Conservation (phyloP, 2,329 filamentous ascomycete species). For the Coniochaeta hoffmannii region DNA sequence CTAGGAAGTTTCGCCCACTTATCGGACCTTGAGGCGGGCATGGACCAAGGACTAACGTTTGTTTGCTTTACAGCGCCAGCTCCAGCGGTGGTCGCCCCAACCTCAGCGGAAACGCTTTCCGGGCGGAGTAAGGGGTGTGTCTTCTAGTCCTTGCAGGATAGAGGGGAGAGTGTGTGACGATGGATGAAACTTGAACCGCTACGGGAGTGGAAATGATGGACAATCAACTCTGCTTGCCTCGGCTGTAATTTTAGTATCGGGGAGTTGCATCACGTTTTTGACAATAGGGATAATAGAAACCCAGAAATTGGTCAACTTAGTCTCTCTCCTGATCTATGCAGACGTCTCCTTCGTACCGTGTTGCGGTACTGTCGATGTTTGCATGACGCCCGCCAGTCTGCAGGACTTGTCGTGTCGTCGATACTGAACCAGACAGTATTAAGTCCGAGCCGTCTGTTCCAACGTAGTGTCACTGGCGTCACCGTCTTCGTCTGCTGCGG, state of each 20-base stretch:
- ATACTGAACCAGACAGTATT: not conserved
- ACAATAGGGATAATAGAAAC: conserved; percentile 1
- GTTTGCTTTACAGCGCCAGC: conserved; percentile 9
- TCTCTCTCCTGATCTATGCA: not conserved
- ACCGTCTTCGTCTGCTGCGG: not conserved
- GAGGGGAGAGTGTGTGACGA: not conserved
- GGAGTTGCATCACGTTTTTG: conserved; percentile 10
- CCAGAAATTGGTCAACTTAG: not conserved
- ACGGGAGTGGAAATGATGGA: not conserved
- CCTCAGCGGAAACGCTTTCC: conserved; percentile 17
- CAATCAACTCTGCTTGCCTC: conserved; percentile 6
- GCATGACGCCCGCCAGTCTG: no score
- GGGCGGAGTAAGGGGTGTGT: conserved; percentile 14
- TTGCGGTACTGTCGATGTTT: not conserved
- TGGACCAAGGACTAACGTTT: conserved; percentile 6
- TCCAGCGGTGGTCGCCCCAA: conserved; percentile 13
- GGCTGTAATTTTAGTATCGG: conserved; percentile 11
- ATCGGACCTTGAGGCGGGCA: not conserved
- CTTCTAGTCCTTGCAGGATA: not conserved
- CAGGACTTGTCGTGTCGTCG: no score
- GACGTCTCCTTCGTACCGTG: no score
- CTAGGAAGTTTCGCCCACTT: conserved; percentile 35
- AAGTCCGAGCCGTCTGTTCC: not conserved
- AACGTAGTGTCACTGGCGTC: not conserved
- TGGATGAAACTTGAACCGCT: not conserved